Evolutionary conservation across 2,329 filamentous ascomycete species (phyloP).

Genomic region (Neoscytalidium dimidiatum): DNA sequence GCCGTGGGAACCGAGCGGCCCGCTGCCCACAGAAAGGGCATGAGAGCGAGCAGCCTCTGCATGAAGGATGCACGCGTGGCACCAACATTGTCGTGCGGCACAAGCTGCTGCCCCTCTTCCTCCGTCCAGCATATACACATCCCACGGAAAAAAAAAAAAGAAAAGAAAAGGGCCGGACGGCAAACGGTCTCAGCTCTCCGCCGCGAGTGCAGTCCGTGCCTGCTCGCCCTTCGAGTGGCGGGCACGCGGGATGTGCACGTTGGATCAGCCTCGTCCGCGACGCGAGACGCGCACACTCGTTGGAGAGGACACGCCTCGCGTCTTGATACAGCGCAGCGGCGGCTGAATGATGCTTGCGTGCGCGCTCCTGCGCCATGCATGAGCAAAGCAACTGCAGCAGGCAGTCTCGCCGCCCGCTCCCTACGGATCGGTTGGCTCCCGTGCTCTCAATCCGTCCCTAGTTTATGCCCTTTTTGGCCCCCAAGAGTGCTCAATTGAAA

Average conservation of each 20-base stretch:
- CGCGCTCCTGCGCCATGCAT: constrained; percentile 4
- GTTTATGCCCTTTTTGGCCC: not conserved
- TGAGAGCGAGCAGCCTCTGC: not conserved
- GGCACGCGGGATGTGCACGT: too few species aligned
- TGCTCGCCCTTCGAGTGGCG: not conserved
- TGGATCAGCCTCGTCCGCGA: not conserved
- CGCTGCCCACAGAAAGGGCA: not conserved
- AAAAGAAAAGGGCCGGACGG: not conserved
- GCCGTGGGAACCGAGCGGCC: constrained; percentile 9
- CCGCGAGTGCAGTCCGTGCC: not conserved
- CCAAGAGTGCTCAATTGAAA: not conserved
- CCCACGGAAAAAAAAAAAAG: too few species aligned
- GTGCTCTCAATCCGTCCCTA: not conserved
- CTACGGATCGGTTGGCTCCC: not conserved
- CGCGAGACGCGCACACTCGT: not conserved
- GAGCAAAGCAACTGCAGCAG: not conserved
- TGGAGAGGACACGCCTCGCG: not conserved
- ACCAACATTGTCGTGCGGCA: not conserved
- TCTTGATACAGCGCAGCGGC: too few species aligned
- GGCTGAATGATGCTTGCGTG: not conserved
- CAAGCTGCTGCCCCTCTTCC: not conserved
- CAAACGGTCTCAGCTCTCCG: not conserved
- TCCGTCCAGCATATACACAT: not conserved
- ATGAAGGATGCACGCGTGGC: not conserved
- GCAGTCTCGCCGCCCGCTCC: not conserved